Evolutionary conservation across 108 stramenopile genomes (phyloP), one percentile per base, ranked within the genome.

Genomic region (Asterionellopsis glacialis): DNA sequence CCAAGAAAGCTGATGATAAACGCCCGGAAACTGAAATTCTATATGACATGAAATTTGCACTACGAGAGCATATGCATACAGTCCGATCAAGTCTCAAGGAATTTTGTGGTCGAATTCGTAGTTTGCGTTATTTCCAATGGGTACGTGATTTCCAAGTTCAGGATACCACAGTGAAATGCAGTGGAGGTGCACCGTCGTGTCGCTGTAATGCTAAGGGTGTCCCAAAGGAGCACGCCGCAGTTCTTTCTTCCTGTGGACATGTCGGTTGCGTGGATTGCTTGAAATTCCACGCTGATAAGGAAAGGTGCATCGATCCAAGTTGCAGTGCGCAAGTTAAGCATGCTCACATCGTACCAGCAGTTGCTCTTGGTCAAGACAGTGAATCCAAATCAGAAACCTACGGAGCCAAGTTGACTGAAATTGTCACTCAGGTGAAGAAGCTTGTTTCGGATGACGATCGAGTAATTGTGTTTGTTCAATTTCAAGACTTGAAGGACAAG

Each of bases 381-480:
- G 65, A 66, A 49, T 44, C 51, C 27, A 59, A 18, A n/a, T 55
- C 50, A 15, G 67, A 61, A 0, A 41, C 33, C 27, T 70, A 55
- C 60, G 76, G 76, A 9, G 41, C 59, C n/a, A 77, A 77, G 42
- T 57, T 77, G 21, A 64, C 67, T 28, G 41, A 12, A 13, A 41
- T 77, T 19, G 57, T 72, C 13, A 33, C 64, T 18, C 39, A 45
- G 19, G 43, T 72, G 21, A 45, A 59, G 18, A 50, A 45, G 13
- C 13, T 77, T 9, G 45, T 72, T 14, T 24, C 41, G 10, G 47
- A 19, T 13, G 73, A 67, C 9, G 76, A 77, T 51, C 59, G 71
- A n/a, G 61, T 77, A 41, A 55, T 77, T 38, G 63, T 77, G 0
- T 77, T 77, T 48, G 63, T 67, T 18, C 76, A 77, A 49, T 77